Conservation (phyloP, 495 filamentous ascomycete species). For the Aspergillus steynii region DNA sequence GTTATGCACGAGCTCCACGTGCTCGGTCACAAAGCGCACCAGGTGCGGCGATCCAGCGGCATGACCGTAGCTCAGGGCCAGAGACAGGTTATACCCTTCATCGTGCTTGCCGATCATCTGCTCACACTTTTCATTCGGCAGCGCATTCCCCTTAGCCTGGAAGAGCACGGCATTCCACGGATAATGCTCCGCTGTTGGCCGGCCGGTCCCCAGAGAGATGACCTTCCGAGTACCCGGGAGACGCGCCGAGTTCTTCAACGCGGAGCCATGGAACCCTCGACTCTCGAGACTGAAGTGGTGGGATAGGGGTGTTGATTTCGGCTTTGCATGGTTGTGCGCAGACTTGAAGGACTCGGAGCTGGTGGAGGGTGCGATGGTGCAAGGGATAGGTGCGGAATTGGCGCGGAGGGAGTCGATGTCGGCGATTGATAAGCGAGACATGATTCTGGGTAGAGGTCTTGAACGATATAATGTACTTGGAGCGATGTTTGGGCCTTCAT, state of each 20-base stretch:
- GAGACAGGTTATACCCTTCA: slow-evolving; percentile 14
- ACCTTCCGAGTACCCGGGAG: not conserved
- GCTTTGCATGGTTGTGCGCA: not conserved
- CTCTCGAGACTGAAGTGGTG: slow-evolving; percentile 4
- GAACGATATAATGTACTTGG: no score
- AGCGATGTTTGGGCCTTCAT: no score
- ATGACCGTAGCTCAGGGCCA: slow-evolving; percentile 19
- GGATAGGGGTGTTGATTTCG: not conserved
- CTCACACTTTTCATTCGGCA: no score
- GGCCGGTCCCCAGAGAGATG: not conserved
- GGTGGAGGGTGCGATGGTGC: no score
- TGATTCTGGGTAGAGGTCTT: no score
- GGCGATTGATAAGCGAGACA: no score
- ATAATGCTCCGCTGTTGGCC: slow-evolving; percentile 4
- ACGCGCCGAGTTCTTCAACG: not conserved
- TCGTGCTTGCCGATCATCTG: no score
- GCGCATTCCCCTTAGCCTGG: no score
- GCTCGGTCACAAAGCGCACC: slow-evolving; percentile 25
- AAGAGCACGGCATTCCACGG: not conserved
- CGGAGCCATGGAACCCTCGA: not conserved
- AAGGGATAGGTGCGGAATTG: no score
- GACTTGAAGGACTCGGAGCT: no score
- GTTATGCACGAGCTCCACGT: slow-evolving; percentile 25
- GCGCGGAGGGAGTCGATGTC: no score
- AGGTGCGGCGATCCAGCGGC: slow-evolving; percentile 18